These are phyloP conservation scores for Bryoglossum gracile DNA, from an alignment of 495 filamentous ascomycete species.

Conservation along the genomic window DNA sequence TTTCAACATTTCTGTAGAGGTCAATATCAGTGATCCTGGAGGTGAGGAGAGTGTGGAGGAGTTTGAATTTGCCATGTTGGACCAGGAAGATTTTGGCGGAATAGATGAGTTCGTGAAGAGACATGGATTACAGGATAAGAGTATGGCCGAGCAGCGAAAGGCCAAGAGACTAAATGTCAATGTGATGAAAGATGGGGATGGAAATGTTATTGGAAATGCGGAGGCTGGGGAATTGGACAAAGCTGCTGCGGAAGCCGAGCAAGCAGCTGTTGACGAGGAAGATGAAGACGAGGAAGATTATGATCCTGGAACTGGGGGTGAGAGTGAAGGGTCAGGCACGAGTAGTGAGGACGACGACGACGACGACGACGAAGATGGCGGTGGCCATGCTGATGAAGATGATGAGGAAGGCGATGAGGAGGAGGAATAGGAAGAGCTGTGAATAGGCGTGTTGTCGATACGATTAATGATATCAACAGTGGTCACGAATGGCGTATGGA, in stretches of 20 bases:
- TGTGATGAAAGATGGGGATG: conserved; percentile 45
- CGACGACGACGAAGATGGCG: conserved; percentile 41
- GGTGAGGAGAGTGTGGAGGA: conserved; percentile 41
- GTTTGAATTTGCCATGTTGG: conserved; percentile 78
- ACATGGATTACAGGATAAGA: conserved; percentile 80
- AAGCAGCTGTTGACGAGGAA: conserved; percentile 52
- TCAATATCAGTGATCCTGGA: conserved; percentile 29
- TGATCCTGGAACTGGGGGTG: conserved; percentile 68
- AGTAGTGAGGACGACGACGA: conserved; percentile 47
- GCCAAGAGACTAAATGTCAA: conserved; percentile 75
- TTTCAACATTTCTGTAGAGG: conserved; percentile 81
- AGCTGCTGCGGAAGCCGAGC: conserved; percentile 44
- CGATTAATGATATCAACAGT: too few relatives aligned
- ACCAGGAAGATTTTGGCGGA: conserved; percentile 73
- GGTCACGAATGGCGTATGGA: too few relatives aligned
- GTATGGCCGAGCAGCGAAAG: conserved; percentile 79
- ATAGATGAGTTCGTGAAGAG: conserved; percentile 81
- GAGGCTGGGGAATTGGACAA: conserved; percentile 53
- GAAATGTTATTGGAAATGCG: conserved; percentile 32
- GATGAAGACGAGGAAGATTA: conserved; percentile 91
- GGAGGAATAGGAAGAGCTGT: conserved; percentile 13
- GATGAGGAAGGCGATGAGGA: conserved; percentile 33
- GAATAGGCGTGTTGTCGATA: too few relatives aligned
- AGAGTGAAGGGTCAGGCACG: conserved; percentile 61
- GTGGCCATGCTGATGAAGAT: conserved; percentile 41